Evolutionary conservation across 2,329 filamentous ascomycete genomes (phyloP), one percentile per base, ranked within the genome.

Genomic region (Hypoxylon sp.): DNA sequence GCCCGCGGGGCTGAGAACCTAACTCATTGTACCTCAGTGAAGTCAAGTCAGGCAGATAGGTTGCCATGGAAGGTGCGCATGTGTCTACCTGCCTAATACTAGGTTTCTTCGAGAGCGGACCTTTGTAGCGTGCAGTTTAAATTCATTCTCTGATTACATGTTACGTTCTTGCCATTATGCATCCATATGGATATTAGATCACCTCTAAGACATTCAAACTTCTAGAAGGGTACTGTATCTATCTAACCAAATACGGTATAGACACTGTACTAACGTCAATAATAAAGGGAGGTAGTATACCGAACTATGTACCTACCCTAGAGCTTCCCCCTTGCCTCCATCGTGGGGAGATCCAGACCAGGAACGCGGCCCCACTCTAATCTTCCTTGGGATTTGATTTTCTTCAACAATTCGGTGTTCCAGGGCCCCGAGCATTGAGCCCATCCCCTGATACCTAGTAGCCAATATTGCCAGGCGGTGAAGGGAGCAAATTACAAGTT

Each of bases 401-500:
- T 57, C 59, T 58, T 53, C 45, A 61, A 52, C 34, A 27, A 52
- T 52, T 54, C 32, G 54, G 46, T 53, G 16, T 34, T 55, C 45
- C 43, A 61, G 61, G 43, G 46, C 51, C 47, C 61, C 55, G 56
- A 60, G 14, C 45, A 46, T 46, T 23, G 16, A 39, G 16, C 41
- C 34, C 27, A 32, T 32, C 25, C 25, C 48, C 23, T 58, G 25
- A 32, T 41, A n/a, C n/a, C n/a, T n/a, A n/a, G n/a, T 43, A 48
- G 27, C 46, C 16, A 2, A 54, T 50, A 66, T 39, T 65, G 61
- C 61, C 64, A 69, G 64, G 67, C 67, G 67, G 67, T 69, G 64
- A 67, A 64, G 23, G 46, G 34, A 34, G 45, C 32, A 46, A 50
- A 41, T 51, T 50, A 5, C 46, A 27, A 48, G 41, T 34, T 48